phyloP scores from a whole-genome alignment of 805 yeast species.

The Ogataea allantospora region DNA sequence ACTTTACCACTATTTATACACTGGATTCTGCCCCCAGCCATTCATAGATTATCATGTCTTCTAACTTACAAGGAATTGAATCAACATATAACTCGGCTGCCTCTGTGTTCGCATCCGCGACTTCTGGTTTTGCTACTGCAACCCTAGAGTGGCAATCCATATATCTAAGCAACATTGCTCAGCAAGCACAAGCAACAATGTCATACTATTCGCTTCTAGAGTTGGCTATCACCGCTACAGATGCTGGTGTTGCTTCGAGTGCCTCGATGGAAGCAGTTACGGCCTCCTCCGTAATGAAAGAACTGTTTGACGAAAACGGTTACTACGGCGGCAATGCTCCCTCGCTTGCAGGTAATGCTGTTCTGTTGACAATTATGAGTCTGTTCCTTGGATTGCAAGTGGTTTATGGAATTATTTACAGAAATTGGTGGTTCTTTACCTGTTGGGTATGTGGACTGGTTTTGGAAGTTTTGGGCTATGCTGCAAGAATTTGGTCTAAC shows the following conservation, averaged over 20 bases:
- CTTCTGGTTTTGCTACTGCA: conserved; percentile 18
- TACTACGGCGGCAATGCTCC: conserved; percentile 47
- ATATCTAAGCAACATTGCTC: conserved; percentile 6
- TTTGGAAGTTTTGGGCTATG: conserved; percentile 67
- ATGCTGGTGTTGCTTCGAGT: conserved; percentile 11
- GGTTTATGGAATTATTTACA: conserved; percentile 41
- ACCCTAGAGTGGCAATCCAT: conserved; percentile 8
- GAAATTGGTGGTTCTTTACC: conserved; percentile 66
- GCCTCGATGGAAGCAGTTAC: conserved; percentile 20
- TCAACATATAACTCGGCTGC: conserved; percentile 15
- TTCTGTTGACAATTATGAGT: conserved; percentile 55
- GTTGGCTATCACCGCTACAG: conserved; percentile 27
- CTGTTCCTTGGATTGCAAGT: conserved; percentile 45
- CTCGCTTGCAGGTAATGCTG: conserved; percentile 55
- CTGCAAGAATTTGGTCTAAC: conserved; percentile 55
- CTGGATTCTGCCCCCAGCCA: too few relatives aligned
- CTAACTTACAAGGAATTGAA: not conserved
- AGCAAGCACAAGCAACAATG: conserved; percentile 29
- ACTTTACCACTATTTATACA: too few relatives aligned
- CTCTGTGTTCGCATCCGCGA: conserved; percentile 8
- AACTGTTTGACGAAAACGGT: conserved; percentile 18
- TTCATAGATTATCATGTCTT: not conserved
- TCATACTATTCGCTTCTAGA: conserved; percentile 27
- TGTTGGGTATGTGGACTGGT: conserved; percentile 57
- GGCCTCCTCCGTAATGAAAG: conserved; percentile 24